Conservation (phyloP, 139 green algal species). For the Astrephomene gubernaculifera region DNA sequence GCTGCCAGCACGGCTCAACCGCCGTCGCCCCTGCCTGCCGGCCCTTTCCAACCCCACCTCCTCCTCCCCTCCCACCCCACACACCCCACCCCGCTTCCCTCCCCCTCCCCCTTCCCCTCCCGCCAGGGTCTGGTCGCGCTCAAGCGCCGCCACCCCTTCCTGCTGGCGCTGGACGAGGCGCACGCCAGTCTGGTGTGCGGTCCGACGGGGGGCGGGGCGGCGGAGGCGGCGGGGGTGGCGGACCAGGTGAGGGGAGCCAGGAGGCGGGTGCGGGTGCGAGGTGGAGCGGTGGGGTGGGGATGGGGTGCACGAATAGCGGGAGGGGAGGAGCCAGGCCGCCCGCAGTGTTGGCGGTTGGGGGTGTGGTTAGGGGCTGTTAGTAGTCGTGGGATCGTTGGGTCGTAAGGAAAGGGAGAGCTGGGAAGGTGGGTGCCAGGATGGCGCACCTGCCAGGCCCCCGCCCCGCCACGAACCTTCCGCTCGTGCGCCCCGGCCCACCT, state of each 20-base stretch:
- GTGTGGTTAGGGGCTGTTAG: no score
- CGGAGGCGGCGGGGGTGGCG: constrained; percentile 58
- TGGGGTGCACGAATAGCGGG: no score
- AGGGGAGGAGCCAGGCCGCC: no score
- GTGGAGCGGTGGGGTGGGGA: no score
- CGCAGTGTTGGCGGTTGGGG: no score
- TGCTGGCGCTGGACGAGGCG: constrained; percentile 94
- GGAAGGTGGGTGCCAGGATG: no score
- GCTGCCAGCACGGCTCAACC: background rate
- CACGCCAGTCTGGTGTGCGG: constrained; percentile 95
- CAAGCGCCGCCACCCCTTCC: constrained; percentile 79
- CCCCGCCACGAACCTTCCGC: no score
- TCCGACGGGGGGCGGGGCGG: constrained; percentile 76
- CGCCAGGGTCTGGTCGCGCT: constrained; percentile 74
- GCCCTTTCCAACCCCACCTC: background rate
- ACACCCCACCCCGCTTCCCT: background rate
- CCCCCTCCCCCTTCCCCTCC: no score
- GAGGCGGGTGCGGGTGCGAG: background rate
- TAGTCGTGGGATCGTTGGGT: no score
- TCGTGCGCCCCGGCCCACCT: no score
- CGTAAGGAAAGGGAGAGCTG: no score
- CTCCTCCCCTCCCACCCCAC: background rate
- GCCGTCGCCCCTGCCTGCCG: background rate
- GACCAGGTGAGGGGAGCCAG: constrained; percentile 23
- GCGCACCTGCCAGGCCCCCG: no score